These are phyloP conservation scores for Coffea eugenioides DNA, from an alignment of 257 asterid species.

Conservation along the genomic window DNA sequence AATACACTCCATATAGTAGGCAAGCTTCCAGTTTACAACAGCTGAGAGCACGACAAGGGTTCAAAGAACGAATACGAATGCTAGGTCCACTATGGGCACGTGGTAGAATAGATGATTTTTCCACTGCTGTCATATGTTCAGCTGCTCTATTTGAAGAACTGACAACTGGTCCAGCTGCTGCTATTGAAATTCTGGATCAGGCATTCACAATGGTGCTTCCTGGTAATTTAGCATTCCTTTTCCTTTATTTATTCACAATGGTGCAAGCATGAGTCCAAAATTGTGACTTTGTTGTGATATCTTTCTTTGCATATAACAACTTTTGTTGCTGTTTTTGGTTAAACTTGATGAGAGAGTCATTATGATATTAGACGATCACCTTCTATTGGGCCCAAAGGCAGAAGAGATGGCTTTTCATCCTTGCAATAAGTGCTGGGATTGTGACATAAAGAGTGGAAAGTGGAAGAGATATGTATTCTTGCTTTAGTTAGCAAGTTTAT, in stretches of 20 bases:
- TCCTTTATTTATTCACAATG: not conserved
- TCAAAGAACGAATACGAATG: conserved; percentile 65
- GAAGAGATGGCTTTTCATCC: not conserved
- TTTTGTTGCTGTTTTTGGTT: not conserved
- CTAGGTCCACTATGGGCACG: conserved; percentile 66
- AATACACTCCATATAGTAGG: conserved; percentile 62
- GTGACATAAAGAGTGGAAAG: not conserved
- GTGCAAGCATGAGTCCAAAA: not conserved
- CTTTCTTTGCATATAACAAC: not conserved
- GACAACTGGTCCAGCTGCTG: conserved; percentile 73
- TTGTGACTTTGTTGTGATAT: not conserved
- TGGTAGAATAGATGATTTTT: conserved; percentile 70
- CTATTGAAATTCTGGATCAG: conserved; percentile 62
- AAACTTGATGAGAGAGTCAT: not conserved
- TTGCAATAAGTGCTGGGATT: not conserved
- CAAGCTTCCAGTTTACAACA: conserved; percentile 64
- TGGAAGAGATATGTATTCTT: not conserved
- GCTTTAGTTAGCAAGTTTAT: not conserved
- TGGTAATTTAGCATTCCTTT: conserved; percentile 41
- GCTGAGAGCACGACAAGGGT: conserved; percentile 93
- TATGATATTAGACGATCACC: not conserved
- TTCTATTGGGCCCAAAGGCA: not conserved
- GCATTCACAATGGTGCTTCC: conserved; percentile 95
- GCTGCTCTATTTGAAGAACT: conserved; percentile 88
- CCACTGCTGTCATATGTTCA: conserved; percentile 73